Conservation (phyloP, 225 moss, liverwort and hornwort genomes). For the Asterella californica region DNA sequence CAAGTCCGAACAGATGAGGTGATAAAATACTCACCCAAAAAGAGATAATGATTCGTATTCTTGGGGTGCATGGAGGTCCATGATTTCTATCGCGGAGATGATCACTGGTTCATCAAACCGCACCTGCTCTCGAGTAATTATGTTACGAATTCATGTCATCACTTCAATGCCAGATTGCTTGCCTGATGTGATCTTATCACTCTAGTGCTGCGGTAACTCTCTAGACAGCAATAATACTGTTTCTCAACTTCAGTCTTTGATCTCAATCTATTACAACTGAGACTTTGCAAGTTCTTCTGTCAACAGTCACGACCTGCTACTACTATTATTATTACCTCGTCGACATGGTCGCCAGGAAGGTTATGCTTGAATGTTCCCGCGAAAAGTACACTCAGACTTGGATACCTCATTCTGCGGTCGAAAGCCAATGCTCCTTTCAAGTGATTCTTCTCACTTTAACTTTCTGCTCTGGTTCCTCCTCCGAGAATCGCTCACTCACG, state of each 20-base stretch:
- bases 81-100: slow-evolving; percentile 9
- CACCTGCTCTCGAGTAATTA: background rate
- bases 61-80: background rate
- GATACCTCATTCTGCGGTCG: slow-evolving; percentile 1
- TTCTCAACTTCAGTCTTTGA: background rate
- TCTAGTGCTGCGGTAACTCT: too few relatives aligned
- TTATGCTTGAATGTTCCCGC: slow-evolving; percentile 11
- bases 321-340: background rate
- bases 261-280: background rate
- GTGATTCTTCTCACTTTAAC: too few relatives aligned
- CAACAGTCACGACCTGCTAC: background rate
- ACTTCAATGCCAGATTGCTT: background rate
- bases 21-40: background rate
- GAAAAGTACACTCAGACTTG: slow-evolving; percentile 6
- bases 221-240: background rate
- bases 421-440: background rate
- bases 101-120: slow-evolving; percentile 15
- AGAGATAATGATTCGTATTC: slow-evolving; percentile 3
- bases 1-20: background rate
- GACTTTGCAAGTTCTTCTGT: background rate
- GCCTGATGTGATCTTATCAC: too few relatives aligned
- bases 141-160: background rate
- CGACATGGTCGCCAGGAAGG: slow-evolving; percentile 14
- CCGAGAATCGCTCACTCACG: background rate
- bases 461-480: background rate